Base-by-base conservation (phyloP, 2,329 filamentous ascomycete species). In the Malbranchea cinnamomea region DNA sequence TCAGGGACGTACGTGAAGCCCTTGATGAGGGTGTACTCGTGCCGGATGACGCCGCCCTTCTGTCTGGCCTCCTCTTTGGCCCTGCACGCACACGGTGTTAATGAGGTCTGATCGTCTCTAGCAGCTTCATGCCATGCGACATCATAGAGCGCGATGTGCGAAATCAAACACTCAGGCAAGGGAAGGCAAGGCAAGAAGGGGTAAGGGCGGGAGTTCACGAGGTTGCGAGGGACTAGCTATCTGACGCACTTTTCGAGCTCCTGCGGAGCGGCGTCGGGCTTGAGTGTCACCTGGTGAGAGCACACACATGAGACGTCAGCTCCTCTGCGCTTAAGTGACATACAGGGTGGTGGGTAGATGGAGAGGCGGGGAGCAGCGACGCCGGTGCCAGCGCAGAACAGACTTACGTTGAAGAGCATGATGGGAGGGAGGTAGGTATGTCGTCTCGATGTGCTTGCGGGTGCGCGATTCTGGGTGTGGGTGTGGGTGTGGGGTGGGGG, bases 1-100 rank as follows among this genome's bases (percentile, higher is more conserved):
- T n/a, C n/a, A n/a, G n/a, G n/a, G 34, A 15, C 19, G 26, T 65
- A 94, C 87, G 80, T 76, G 63, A 94, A 94, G 35, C 78, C 85
- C 63, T 87, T 91, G 68, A 93, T 84, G 45, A 93, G 59, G 37
- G 61, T 76, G 65, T 82, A 93, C 54, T 89, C 80, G 45, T 89
- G 74, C 32, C 62, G 71, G 60, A 95, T 89, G 56, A 71, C 73
- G 52, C 84, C 87, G 49, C 87, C 87, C 52, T 87, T 72, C 23
- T 77, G 68, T 36, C 53, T 60, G 44, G 75, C 79, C 35, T 75
- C 61, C 53, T 85, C 61, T 73, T 92, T 92, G 37, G 79, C 78
- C 30, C 79, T 84, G 45, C 11, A 25, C 22, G 31, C 27, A 15
- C 14, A 5, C 18, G 19, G 26, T 22, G 19, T 11, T 26, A 11